phyloP scores from a whole-genome alignment of 192 early-diverging fungal genomes.

The Backusella australiensis region DNA sequence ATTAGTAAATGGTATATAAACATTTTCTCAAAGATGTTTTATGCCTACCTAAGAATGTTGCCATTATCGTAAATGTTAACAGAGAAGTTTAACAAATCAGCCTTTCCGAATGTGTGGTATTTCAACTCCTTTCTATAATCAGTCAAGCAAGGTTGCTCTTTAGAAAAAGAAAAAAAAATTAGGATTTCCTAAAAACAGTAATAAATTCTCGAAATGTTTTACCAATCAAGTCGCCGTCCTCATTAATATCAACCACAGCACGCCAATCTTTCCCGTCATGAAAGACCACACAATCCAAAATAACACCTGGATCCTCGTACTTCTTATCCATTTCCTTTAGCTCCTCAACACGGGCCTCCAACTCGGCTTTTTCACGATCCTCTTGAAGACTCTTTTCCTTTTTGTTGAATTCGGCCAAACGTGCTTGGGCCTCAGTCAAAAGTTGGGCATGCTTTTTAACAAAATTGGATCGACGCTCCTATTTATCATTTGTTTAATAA shows the following conservation, averaged over 20 bases:
- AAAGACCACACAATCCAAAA: slow-evolving; percentile 83
- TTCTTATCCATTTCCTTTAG: slow-evolving; percentile 56
- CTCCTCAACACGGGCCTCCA: slow-evolving; percentile 61
- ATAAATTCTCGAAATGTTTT: not conserved
- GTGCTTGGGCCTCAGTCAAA: slow-evolving; percentile 41
- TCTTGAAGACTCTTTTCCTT: slow-evolving; percentile 27
- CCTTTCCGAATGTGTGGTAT: slow-evolving; percentile 71
- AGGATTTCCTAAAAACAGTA: not conserved
- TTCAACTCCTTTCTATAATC: slow-evolving; percentile 72
- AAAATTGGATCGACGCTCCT: slow-evolving; percentile 51
- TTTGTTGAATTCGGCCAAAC: slow-evolving; percentile 45
- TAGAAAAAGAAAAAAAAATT: not conserved
- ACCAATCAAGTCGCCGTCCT: slow-evolving; percentile 73
- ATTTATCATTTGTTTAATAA: not conserved
- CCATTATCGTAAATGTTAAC: slow-evolving; percentile 93
- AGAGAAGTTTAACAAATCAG: slow-evolving; percentile 82
- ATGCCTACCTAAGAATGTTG: slow-evolving; percentile 51
- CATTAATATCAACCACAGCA: slow-evolving; percentile 75
- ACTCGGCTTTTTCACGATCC: slow-evolving; percentile 50
- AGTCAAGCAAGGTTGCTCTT: slow-evolving; percentile 59
- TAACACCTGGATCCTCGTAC: slow-evolving; percentile 77
- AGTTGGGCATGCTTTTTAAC: slow-evolving; percentile 44
- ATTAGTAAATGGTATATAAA: not conserved
- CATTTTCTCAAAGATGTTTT: not conserved
- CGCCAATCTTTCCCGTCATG: slow-evolving; percentile 89